phyloP scores from a whole-genome alignment of 2,329 filamentous ascomycete species.

The Colletotrichum sidae region DNA sequence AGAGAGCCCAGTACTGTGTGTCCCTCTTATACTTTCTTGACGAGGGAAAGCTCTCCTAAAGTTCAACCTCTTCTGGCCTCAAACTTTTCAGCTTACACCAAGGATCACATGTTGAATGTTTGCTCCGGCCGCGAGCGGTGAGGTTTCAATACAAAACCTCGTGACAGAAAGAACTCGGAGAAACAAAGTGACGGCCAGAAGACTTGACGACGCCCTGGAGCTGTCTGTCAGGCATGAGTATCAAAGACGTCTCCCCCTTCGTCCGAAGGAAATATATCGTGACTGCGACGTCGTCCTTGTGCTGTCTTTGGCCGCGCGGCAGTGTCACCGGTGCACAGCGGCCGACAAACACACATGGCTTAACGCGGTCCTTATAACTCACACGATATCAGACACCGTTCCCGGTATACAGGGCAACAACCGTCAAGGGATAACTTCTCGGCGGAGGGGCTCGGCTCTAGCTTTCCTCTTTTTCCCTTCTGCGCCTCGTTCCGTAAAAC shows the following conservation, averaged over 20 bases:
- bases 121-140: constrained; percentile 8
- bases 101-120: constrained; percentile 13
- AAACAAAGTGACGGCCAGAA: neutral
- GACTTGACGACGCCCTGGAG: neutral
- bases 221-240: too few relatives aligned
- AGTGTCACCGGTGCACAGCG: constrained; percentile 16
- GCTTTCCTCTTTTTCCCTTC: neutral
- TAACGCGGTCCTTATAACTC: neutral
- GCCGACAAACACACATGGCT: constrained; percentile 13
- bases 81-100: neutral
- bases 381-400: constrained; percentile 11
- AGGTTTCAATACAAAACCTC: constrained; percentile 4
- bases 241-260: neutral
- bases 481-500: neutral
- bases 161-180: neutral
- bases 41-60: neutral
- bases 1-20: too few relatives aligned
- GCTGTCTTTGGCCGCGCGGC: constrained; percentile 20
- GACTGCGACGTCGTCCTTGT: neutral
- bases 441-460: too few relatives aligned
- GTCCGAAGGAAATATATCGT: neutral
- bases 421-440: too few relatives aligned
- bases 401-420: constrained; percentile 28
- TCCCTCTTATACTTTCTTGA: too few relatives aligned
- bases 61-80: neutral